phyloP scores from a whole-genome alignment of 2,329 filamentous ascomycete species.

The Trichoderma afroharzianum region DNA sequence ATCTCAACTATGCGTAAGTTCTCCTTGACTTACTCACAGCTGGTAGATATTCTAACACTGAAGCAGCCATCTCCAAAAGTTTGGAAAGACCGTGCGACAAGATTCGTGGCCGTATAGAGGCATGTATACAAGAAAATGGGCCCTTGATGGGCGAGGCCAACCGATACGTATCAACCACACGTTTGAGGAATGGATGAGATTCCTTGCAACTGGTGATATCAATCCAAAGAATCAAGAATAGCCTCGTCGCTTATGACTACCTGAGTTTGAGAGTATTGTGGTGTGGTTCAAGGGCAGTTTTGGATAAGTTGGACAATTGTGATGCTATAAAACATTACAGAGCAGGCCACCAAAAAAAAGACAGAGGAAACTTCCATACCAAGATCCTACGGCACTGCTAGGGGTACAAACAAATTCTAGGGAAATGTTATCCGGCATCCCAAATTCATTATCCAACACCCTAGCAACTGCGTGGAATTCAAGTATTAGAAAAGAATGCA shows the following conservation, averaged over 20 bases:
- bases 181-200: not conserved
- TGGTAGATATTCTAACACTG: not conserved
- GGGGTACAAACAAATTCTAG: not conserved
- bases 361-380: not conserved
- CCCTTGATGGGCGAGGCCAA: not conserved
- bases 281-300: not conserved
- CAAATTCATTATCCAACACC: no score
- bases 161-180: not conserved
- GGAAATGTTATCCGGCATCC: no score
- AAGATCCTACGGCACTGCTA: not conserved
- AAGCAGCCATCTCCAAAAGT: not conserved
- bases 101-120: not conserved
- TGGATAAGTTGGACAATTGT: not conserved
- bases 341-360: not conserved
- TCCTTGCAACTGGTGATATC: not conserved
- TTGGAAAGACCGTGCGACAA: not conserved
- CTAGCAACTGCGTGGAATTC: no score
- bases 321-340: not conserved
- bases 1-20: not conserved
- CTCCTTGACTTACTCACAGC: not conserved
- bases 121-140: not conserved
- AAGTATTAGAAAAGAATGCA: no score
- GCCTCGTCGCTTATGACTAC: not conserved
- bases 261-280: not conserved
- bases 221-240: not conserved